These are phyloP conservation scores for Plasmopara muralis DNA, from an alignment of 352 stramenopile genomes.

Conservation along the genomic window DNA sequence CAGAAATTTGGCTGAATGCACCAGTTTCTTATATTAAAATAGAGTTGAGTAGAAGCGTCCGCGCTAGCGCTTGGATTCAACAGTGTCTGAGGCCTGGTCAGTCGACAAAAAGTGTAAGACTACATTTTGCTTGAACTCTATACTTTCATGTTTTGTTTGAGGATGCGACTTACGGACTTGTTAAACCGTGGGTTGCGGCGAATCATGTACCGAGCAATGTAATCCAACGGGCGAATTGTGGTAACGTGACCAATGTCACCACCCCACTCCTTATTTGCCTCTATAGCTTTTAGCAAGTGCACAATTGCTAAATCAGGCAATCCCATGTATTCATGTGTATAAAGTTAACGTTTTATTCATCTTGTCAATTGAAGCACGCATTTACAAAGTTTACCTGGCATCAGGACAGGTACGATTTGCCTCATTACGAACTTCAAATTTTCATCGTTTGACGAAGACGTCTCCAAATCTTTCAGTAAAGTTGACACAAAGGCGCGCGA, in stretches of 20 bases:
- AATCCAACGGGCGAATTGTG: slow-evolving; percentile 50
- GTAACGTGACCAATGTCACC: slow-evolving; percentile 30
- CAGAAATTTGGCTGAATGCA: background rate
- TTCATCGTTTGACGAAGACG: slow-evolving; percentile 19
- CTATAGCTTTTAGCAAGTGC: slow-evolving; percentile 47
- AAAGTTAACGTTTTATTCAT: no score
- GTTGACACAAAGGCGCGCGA: slow-evolving; percentile 36
- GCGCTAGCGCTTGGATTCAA: no score
- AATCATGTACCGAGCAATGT: slow-evolving; percentile 58
- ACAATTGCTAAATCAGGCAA: slow-evolving; percentile 27
- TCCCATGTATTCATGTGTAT: background rate
- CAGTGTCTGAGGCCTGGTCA: no score
- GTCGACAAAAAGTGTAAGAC: no score
- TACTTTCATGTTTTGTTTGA: no score
- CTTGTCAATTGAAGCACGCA: background rate
- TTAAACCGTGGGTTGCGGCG: slow-evolving; percentile 55
- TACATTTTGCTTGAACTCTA: no score
- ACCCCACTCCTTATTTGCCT: slow-evolving; percentile 32
- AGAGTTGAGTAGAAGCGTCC: no score
- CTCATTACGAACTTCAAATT: slow-evolving; percentile 50
- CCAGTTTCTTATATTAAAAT: background rate
- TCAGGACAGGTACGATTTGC: slow-evolving; percentile 46
- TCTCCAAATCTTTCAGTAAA: slow-evolving; percentile 32
- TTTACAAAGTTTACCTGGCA: slow-evolving; percentile 35
- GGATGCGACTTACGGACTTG: slow-evolving; percentile 31